Base-by-base conservation (phyloP, 768 basidiomycete genomes). In the Xerocomellus intermedius region DNA sequence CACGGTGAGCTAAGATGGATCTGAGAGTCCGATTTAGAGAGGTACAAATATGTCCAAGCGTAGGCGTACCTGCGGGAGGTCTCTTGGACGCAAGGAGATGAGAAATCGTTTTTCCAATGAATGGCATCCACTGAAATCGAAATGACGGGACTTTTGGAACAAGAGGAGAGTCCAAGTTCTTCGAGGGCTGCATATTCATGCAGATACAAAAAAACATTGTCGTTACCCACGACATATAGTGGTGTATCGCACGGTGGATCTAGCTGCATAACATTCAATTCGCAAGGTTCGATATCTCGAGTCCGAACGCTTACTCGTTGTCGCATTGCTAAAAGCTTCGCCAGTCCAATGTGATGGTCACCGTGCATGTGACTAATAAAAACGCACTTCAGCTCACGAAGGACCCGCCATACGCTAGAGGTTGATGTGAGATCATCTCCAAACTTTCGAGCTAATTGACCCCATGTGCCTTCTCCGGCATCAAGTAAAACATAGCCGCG, bases 311-410 rank as follows among this genome's bases (percentile, higher is more conserved):
- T 39, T 56, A 93, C 95, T 72, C 76, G 74, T 49, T 77, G 79
- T 51, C 96, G 80, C 74, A 86, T 82, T 0, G 82, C 75, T 17
- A 98, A 75, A 8, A 98, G 73, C 54, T 84, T 83, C 0, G 85
- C 79, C 33, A 95, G 69, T 8, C 96, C 95, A 38, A 88, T 80
- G 66, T 97, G 95, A 69, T 98, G 96, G 65, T 98, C 96, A 0
- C 81, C 95, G 64, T 97, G 96, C 61, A 89, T 81, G 67, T 98
- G 96, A 57, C 90, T 93, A 56, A 96, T 77, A 69, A 86, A 97
- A 36, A 98, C 79, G 65, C 90, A 85, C 63, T 82, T 87, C 13
- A 94, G 69, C 47, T 87, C 75, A n/a, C 84, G 75, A 48, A 94
- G 74, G 14, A 86, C 76, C 13, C 82, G 66, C 77, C 82, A 82